These are phyloP conservation scores for Fulvia fulva DNA, from an alignment of 2,329 filamentous ascomycete species.

Conservation along the genomic window DNA sequence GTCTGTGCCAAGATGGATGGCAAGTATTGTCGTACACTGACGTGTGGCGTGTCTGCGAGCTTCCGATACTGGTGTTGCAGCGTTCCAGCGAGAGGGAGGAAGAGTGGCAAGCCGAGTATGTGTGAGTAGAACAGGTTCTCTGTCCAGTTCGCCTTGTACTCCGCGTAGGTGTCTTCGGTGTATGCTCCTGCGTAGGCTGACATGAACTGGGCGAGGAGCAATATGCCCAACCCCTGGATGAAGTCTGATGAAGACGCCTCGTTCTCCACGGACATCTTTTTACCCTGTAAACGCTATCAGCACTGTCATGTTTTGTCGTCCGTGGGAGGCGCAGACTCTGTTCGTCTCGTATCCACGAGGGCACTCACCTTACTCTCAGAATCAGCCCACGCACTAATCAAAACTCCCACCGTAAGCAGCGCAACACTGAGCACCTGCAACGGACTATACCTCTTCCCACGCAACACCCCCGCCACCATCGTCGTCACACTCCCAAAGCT, in stretches of 20 bases:
- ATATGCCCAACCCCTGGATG: slow-evolving; percentile 69
- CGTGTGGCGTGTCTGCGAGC: slow-evolving; percentile 54
- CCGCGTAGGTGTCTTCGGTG: slow-evolving; percentile 82
- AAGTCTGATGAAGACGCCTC: slow-evolving; percentile 47
- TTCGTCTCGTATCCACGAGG: not conserved
- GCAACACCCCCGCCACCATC: slow-evolving; percentile 82
- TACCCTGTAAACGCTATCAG: slow-evolving; percentile 35
- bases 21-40: slow-evolving; percentile 33
- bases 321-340: not conserved
- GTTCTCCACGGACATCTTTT: slow-evolving; percentile 40
- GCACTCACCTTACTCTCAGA: slow-evolving; percentile 69
- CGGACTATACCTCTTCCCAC: slow-evolving; percentile 77
- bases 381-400: slow-evolving; percentile 86
- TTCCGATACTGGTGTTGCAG: slow-evolving; percentile 61
- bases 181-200: slow-evolving; percentile 95
- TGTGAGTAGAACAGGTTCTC: slow-evolving; percentile 95
- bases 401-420: slow-evolving; percentile 79
- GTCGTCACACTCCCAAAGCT: slow-evolving; percentile 95
- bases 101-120: slow-evolving; percentile 70
- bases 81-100: slow-evolving; percentile 65
- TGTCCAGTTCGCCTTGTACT: slow-evolving; percentile 85
- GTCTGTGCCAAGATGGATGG: slow-evolving; percentile 1
- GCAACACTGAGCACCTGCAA: slow-evolving; percentile 78
- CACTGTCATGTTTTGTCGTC: slow-evolving; percentile 1
- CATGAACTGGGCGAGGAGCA: slow-evolving; percentile 83